Base-by-base conservation (phyloP, 805 yeast species). In the Wickerhamiella sorbophila region DNA sequence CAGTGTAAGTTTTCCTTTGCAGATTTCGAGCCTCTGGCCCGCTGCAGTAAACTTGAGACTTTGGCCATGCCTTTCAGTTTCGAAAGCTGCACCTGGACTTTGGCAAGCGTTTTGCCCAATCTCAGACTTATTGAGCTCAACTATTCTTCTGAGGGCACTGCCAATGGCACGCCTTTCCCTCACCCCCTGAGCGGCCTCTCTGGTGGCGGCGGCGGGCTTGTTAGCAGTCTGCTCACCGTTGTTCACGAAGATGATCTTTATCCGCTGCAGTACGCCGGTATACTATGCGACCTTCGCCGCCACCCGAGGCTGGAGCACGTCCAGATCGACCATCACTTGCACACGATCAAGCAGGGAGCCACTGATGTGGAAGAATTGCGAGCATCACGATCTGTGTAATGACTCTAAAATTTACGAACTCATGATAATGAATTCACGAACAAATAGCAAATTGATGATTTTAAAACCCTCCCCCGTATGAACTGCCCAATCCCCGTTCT, bases 201-300 rank as follows among this genome's bases (percentile, higher is more conserved):
- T 6, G 12, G 29, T 24, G 29, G 29, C 6, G 33, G 40, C 40
- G 52, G 49, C 12, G 38, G 48, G 31, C 42, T 48, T 22, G 42
- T 50, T 15, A 45, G 48, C 34, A 52, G 53, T 2, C 38, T 50
- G 19, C 39, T 48, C 19, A 48, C 44, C 15, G 46, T 44, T 34
- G 50, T 51, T 48, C 44, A 50, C 40, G 51, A 48, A 36, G 38
- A 31, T 16, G 27, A 42, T 16, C 39, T 47, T 9, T 46, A 48
- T 12, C 52, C 53, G 9, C 38, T 51, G 15, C 49, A 47, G 40
- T 40, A 43, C 27, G 45, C 40, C 15, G 44, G 44, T 19, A 29
- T 51, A 15, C 24, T 50, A 15, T 43, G 39, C 5, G 43, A 47
- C 4, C 22, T 43, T 31, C 26, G 44, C 4, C 20, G 18, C n/a